phyloP scores from a whole-genome alignment of 176 grass and related monocot genomes.

The Oryza coarctata region DNA sequence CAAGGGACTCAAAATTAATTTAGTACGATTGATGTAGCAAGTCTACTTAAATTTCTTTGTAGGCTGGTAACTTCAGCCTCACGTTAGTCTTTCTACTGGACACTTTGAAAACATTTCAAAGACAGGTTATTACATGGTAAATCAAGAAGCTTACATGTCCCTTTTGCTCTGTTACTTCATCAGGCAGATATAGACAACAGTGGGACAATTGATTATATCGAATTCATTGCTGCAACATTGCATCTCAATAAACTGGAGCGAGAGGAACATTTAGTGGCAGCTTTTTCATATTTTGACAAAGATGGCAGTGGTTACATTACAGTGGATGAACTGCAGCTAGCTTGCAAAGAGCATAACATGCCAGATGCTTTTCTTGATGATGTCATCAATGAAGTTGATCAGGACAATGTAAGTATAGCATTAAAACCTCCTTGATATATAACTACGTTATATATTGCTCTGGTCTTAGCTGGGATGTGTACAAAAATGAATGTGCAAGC shows the following conservation, averaged over 20 bases:
- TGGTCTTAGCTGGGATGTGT: not conserved
- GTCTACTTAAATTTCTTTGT: slow-evolving; percentile 17
- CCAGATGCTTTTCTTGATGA: slow-evolving; percentile 96
- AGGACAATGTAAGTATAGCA: slow-evolving; percentile 91
- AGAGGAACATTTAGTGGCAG: slow-evolving; percentile 91
- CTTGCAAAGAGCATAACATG: slow-evolving; percentile 97
- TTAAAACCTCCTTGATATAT: slow-evolving; percentile 16
- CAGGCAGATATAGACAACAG: slow-evolving; percentile 98
- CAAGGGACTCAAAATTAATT: not conserved
- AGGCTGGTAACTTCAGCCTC: slow-evolving; percentile 13
- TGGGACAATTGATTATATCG: slow-evolving; percentile 93
- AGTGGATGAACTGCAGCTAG: slow-evolving; percentile 94
- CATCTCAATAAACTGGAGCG: slow-evolving; percentile 98
- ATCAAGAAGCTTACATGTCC: slow-evolving; percentile 19
- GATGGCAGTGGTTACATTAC: slow-evolving; percentile 98
- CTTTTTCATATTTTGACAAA: slow-evolving; percentile 98
- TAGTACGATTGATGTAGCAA: slow-evolving; percentile 11
- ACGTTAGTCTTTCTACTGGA: slow-evolving; percentile 5
- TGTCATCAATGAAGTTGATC: slow-evolving; percentile 92
- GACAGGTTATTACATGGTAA: not conserved
- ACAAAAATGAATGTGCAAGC: slow-evolving; percentile 8
- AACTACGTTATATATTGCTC: slow-evolving; percentile 3
- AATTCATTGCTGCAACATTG: slow-evolving; percentile 99
- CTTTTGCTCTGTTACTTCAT: slow-evolving; percentile 29
- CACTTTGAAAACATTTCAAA: slow-evolving; percentile 17